Evolutionary conservation across 164 flowering plant genomes (phyloP), one percentile per base, ranked within the genome.

Genomic region (Liquidambar formosana): DNA sequence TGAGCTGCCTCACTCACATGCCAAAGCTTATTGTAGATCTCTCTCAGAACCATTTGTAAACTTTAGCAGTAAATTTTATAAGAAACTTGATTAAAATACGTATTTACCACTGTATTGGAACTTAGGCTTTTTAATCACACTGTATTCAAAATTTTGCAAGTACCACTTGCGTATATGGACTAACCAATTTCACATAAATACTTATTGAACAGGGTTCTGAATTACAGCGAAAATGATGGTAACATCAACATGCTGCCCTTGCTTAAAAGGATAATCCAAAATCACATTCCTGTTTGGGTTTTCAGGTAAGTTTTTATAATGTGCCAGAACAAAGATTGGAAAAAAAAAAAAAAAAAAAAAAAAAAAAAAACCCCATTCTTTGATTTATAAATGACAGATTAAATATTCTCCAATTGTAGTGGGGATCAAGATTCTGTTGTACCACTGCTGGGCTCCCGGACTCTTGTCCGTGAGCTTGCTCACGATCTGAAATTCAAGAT

Each of bases 341-440:
- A 12, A 8, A 41, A 12, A 41, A 41, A 28, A 11, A n/a, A n/a
- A n/a, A n/a, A n/a, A n/a, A n/a, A n/a, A n/a, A n/a, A n/a, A n/a
- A n/a, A n/a, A n/a, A n/a, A n/a, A n/a, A n/a, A n/a, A n/a, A n/a
- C n/a, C n/a, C n/a, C n/a, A n/a, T n/a, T n/a, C 23, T 15, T 10
- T 23, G 2, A n/a, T 23, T 38, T 19, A 16, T 54, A 8, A 57
- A 26, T 38, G 10, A 18, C 18, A n/a, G 16, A 21, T 18, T 38
- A 13, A 21, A 19, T 48, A 5, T 67, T 75, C n/a, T 10, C 21
- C n/a, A 46, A 72, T 51, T 82, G 70, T 74, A 96, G 99, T 64
- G 99, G 98, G 18, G 99, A 96, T 74, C 97, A 96, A 82, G 99
- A 93, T 79, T 90, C 97, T 51, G 97, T 91, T 25, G 90, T 93